Evolutionary conservation across 2,329 filamentous ascomycete genomes (phyloP).

Genomic region (Sarocladiaceae sp.): DNA sequence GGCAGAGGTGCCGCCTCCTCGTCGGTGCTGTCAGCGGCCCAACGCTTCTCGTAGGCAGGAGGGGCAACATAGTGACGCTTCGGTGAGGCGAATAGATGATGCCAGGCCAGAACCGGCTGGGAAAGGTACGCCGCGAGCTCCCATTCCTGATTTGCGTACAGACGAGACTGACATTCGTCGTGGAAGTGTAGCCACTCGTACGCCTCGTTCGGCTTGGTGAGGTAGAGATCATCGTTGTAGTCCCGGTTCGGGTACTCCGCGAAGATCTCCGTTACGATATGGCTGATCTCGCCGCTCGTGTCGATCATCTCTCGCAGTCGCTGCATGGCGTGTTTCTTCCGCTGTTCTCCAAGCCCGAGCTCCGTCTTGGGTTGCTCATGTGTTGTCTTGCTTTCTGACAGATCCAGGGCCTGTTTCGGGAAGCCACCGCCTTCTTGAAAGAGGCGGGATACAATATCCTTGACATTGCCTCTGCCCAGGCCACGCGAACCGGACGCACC

Average conservation of each 20-base stretch:
- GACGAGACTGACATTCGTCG: slow-evolving; percentile 69
- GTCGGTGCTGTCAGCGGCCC: slow-evolving; percentile 36
- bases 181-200: slow-evolving; percentile 97
- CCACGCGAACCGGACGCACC: slow-evolving; percentile 67
- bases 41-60: slow-evolving; percentile 35
- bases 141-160: slow-evolving; percentile 87
- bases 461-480: slow-evolving; percentile 62
- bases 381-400: slow-evolving; percentile 35
- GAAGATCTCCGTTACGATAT: slow-evolving; percentile 78
- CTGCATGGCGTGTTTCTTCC: slow-evolving; percentile 66
- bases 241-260: slow-evolving; percentile 77
- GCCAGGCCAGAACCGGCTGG: slow-evolving; percentile 82
- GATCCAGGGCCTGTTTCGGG: slow-evolving; percentile 47
- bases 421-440: slow-evolving; percentile 77
- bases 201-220: slow-evolving; percentile 79
- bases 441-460: slow-evolving; percentile 70
- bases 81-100: slow-evolving; percentile 79
- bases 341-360: slow-evolving; percentile 65
- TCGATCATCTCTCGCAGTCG: slow-evolving; percentile 71
- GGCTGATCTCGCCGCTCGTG: slow-evolving; percentile 70
- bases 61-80: slow-evolving; percentile 37
- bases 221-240: slow-evolving; percentile 86
- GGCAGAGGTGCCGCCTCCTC: slow-evolving; percentile 52
- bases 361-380: slow-evolving; percentile 52
- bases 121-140: slow-evolving; percentile 83